phyloP scores from a whole-genome alignment of 257 asterid genomes.

The Henckelia pumila region DNA sequence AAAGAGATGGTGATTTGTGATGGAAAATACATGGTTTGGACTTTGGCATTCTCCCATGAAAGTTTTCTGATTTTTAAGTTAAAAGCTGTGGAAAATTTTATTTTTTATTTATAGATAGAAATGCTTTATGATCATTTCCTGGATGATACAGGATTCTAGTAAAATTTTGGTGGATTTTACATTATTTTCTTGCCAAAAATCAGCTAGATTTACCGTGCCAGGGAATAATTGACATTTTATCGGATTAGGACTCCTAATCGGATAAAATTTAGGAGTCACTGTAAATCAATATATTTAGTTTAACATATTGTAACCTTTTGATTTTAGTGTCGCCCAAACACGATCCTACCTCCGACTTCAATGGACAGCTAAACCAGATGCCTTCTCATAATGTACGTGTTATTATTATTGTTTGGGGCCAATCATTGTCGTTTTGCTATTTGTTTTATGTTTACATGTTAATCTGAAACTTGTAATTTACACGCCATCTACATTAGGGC shows the following conservation, averaged over 20 bases:
- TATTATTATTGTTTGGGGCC: not conserved
- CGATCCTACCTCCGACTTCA: constrained; percentile 43
- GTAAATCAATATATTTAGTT: constrained; percentile 14
- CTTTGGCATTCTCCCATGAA: constrained; percentile 1
- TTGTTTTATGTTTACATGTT: constrained; percentile 15
- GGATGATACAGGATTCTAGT: not conserved
- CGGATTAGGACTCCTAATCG: no score
- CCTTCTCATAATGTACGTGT: constrained; percentile 58
- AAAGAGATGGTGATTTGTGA: not conserved
- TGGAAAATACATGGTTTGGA: constrained; percentile 9
- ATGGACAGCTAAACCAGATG: constrained; percentile 46
- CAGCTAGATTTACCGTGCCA: not conserved
- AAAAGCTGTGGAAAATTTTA: no score
- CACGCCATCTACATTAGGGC: constrained; percentile 44
- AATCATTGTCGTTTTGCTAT: not conserved
- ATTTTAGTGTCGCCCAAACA: constrained; percentile 65
- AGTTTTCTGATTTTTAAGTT: no score
- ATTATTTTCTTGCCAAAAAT: constrained; percentile 1
- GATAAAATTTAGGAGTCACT: no score
- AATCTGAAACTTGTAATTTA: constrained; percentile 14
- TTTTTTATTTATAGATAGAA: no score
- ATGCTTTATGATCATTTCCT: not conserved
- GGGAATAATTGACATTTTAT: constrained; percentile 6
- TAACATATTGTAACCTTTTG: constrained; percentile 17
- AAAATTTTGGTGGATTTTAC: constrained; percentile 1